A percentile compares a stretch with the other conserved stretches of the same genome.
These are phyloP conservation scores for Scedosporium apiospermum DNA, from an alignment of 2,329 filamentous ascomycete genomes.

Conservation along the genomic window DNA sequence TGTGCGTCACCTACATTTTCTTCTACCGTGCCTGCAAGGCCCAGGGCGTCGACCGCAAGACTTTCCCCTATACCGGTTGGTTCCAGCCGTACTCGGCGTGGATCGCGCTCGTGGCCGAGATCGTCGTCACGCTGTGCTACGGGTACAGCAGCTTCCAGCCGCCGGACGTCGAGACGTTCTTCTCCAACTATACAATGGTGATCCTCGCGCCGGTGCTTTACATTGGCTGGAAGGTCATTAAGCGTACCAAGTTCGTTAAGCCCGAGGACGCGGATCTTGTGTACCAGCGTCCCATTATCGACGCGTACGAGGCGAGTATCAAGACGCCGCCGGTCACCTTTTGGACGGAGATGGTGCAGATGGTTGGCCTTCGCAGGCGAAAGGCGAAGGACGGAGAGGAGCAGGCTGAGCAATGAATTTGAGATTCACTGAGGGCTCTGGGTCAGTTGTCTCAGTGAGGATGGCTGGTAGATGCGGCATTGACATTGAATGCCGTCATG, in stretches of 20 bases:
- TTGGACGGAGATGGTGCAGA: constrained; percentile 42
- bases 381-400: constrained; percentile 12
- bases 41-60: constrained; percentile 34
- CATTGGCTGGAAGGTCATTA: constrained; percentile 53
- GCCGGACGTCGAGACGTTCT: constrained; percentile 39
- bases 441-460: not conserved
- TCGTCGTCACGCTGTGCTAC: constrained; percentile 37
- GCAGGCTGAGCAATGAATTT: constrained; percentile 12
- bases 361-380: constrained; percentile 28
- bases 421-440: not conserved
- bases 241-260: constrained; percentile 44
- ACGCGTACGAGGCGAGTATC: constrained; percentile 46
- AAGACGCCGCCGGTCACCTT: constrained; percentile 38
- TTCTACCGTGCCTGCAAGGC: constrained; percentile 45
- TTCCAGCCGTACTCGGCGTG: constrained; percentile 51
- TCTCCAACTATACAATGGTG: constrained; percentile 49
- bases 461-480: not conserved
- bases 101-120: constrained; percentile 31
- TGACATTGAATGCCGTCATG: no score
- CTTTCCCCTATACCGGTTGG: constrained; percentile 46
- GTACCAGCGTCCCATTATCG: constrained; percentile 50
- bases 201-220: constrained; percentile 44
- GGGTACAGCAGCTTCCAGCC: constrained; percentile 43
- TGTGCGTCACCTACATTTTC: constrained; percentile 45
- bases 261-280: constrained; percentile 48